Conservation (phyloP, 2,329 filamentous ascomycete genomes). For the Fusarium lyarnte region DNA sequence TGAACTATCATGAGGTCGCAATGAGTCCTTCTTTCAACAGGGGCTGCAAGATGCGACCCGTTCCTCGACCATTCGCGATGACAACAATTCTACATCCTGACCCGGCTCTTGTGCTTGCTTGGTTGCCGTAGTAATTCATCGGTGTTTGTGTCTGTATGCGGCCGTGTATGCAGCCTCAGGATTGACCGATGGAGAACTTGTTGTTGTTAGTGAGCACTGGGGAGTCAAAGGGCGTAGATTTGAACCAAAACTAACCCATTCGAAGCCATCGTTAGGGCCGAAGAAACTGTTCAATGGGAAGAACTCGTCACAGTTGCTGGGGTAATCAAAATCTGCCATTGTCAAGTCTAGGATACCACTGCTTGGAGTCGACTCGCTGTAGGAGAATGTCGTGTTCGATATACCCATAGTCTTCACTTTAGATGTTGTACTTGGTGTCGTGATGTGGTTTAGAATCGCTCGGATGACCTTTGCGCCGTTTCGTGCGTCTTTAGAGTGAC, state of each 20-base stretch:
- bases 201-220: background rate
- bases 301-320: conserved; percentile 46
- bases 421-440: conserved; percentile 21
- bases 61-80: conserved; percentile 23
- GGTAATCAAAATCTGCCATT: conserved; percentile 23
- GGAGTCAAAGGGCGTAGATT: background rate
- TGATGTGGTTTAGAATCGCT: conserved; percentile 54
- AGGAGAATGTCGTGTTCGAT: background rate
- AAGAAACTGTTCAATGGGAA: conserved; percentile 52
- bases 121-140: conserved; percentile 17
- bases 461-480: conserved; percentile 56
- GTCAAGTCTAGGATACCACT: conserved; percentile 10
- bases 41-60: conserved; percentile 17
- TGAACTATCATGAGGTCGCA: background rate
- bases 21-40: background rate
- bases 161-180: conserved; percentile 16
- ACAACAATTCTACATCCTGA: conserved; percentile 6
- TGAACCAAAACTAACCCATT: conserved; percentile 51
- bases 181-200: conserved; percentile 45
- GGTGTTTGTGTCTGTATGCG: background rate
- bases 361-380: background rate
- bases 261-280: conserved; percentile 46
- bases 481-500: conserved; percentile 53
- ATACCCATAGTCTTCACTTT: background rate
- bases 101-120: background rate